phyloP scores from a whole-genome alignment of 345 rosid species.

The Syzygium grande region DNA sequence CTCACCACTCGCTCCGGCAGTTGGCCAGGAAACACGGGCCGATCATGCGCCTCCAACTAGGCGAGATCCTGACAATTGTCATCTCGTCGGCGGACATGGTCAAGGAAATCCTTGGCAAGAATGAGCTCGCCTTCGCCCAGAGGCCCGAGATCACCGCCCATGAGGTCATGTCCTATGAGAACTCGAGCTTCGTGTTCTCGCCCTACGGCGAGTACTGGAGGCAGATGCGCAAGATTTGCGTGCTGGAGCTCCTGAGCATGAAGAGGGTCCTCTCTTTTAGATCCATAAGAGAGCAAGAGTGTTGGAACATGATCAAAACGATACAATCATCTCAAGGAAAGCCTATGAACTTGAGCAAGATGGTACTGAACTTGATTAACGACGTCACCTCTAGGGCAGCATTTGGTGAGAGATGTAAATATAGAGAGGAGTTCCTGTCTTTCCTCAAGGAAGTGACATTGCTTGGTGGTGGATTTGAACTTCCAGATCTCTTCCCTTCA shows the following conservation, averaged over 20 bases:
- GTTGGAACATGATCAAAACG: background rate
- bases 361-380: slow-evolving; percentile 4
- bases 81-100: slow-evolving; percentile 23
- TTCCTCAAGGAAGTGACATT: slow-evolving; percentile 8
- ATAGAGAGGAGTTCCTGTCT: slow-evolving; percentile 1
- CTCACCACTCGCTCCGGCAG: slow-evolving; percentile 17
- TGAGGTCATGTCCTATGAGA: slow-evolving; percentile 7
- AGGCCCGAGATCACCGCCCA: slow-evolving; percentile 14
- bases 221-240: slow-evolving; percentile 1
- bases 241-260: slow-evolving; percentile 1
- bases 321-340: background rate
- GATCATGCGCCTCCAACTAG: slow-evolving; percentile 23
- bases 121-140: slow-evolving; percentile 17
- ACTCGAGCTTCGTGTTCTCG: slow-evolving; percentile 9
- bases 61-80: slow-evolving; percentile 12
- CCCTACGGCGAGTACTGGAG: slow-evolving; percentile 6
- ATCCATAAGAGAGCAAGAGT: slow-evolving; percentile 1
- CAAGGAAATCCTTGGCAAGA: slow-evolving; percentile 11
- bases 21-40: slow-evolving; percentile 24
- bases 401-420: slow-evolving; percentile 15
- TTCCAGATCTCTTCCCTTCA: slow-evolving; percentile 23
- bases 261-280: slow-evolving; percentile 1
- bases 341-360: slow-evolving; percentile 5
- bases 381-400: slow-evolving; percentile 17
- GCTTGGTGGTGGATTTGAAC: slow-evolving; percentile 12